Evolutionary conservation across 495 filamentous ascomycete genomes (phyloP).

Genomic region (Penicillium parvum): DNA sequence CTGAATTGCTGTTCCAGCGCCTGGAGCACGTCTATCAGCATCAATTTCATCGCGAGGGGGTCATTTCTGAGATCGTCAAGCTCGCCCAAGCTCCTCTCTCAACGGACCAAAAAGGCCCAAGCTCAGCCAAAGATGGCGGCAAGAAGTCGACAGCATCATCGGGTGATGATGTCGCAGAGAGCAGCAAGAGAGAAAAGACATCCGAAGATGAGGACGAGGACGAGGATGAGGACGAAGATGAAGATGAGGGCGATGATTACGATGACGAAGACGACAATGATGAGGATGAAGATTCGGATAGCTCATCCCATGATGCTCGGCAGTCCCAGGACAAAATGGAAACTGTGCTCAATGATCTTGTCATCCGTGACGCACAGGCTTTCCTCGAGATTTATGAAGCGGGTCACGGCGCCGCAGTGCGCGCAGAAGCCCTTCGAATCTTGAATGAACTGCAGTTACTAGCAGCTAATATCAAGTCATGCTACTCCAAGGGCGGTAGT

Average conservation of each 20-base stretch:
- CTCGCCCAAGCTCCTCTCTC: constrained; percentile 55
- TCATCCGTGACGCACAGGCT: constrained; percentile 66
- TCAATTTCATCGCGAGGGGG: constrained; percentile 96
- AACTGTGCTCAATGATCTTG: constrained; percentile 65
- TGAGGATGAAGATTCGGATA: constrained; percentile 62
- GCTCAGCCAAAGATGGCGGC: constrained; percentile 1
- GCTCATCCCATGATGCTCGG: constrained; percentile 50
- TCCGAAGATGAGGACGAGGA: constrained; percentile 39
- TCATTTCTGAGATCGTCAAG: constrained; percentile 86
- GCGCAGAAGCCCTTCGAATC: constrained; percentile 71
- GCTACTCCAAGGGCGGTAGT: constrained; percentile 56
- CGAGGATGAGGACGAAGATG: constrained; percentile 49
- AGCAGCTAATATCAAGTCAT: constrained; percentile 63
- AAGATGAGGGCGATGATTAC: constrained; percentile 56
- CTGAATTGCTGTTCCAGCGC: constrained; percentile 79
- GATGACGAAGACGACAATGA: constrained; percentile 60
- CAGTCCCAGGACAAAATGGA: constrained; percentile 44
- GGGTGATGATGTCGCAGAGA: constrained; percentile 3
- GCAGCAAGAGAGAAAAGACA: constrained; percentile 21
- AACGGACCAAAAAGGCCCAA: constrained; percentile 21
- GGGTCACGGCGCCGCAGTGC: constrained; percentile 65
- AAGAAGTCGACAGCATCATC: constrained; percentile 5
- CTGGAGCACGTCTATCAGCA: constrained; percentile 85
- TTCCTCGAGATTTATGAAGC: constrained; percentile 82
- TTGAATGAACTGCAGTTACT: constrained; percentile 67